Percentiles rank a stretch among this genome's conserved stretches.
phyloP scores from a whole-genome alignment of 108 stramenopile genomes.

The Fistulifera solaris region DNA sequence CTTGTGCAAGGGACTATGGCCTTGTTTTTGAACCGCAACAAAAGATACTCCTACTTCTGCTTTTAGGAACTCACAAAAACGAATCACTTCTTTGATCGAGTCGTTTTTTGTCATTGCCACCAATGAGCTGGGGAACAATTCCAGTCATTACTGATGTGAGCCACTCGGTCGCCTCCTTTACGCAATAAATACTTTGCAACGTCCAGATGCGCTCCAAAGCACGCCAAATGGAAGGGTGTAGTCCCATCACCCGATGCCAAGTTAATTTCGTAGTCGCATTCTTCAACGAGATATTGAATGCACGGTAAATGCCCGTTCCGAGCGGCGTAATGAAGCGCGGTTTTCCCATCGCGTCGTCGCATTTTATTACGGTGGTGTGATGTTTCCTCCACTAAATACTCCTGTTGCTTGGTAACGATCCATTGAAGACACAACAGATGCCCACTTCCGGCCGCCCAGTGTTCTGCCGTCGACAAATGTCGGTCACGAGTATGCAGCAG shows the following conservation, averaged over 20 bases:
- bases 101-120: conserved; percentile 53
- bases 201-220: conserved; percentile 63
- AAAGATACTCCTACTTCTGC: conserved; percentile 33
- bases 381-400: neutral
- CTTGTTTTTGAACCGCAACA: conserved; percentile 46
- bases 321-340: conserved; percentile 75
- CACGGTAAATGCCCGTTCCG: conserved; percentile 64
- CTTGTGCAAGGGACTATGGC: conserved; percentile 74
- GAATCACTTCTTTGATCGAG: conserved; percentile 22
- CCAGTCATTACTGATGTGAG: conserved; percentile 47
- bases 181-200: conserved; percentile 45
- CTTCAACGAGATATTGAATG: conserved; percentile 29
- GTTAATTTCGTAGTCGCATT: neutral
- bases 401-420: conserved; percentile 27
- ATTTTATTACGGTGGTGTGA: conserved; percentile 8
- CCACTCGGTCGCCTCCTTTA: conserved; percentile 9
- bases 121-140: conserved; percentile 61
- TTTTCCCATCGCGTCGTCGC: conserved; percentile 82
- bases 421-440: conserved; percentile 55
- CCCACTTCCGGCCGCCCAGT: conserved; percentile 84
- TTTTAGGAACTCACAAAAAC: conserved; percentile 42
- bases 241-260: conserved; percentile 61
- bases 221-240: conserved; percentile 76
- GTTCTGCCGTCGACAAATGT: conserved; percentile 67
- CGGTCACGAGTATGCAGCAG: conserved; percentile 50